Evolutionary conservation across 768 basidiomycete species (phyloP), one percentile per base, ranked within the genome.

Genomic region (Inosperma sp.): DNA sequence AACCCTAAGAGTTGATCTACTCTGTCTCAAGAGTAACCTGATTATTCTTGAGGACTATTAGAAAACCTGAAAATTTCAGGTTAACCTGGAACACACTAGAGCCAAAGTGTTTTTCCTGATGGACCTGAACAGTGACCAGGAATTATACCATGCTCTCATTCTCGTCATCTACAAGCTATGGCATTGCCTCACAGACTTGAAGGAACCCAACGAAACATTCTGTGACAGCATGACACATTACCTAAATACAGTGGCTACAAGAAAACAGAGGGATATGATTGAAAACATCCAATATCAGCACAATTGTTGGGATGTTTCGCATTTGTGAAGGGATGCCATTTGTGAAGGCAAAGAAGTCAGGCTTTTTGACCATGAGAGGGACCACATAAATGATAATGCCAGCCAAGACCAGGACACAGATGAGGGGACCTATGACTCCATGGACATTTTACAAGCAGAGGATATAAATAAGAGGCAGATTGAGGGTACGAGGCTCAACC

Each of bases 81-180:
- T n/a, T n/a, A n/a, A n/a, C n/a, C n/a, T n/a, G n/a, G n/a, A n/a
- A n/a, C n/a, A n/a, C n/a, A n/a, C n/a, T n/a, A n/a, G n/a, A n/a
- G n/a, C n/a, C n/a, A n/a, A n/a, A n/a, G n/a, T n/a, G n/a, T n/a
- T n/a, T n/a, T n/a, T n/a, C n/a, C n/a, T n/a, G n/a, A n/a, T n/a
- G n/a, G 3, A 14, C 1, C 17, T 14, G 10, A 31, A 26, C 22
- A 7, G 17, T 6, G 4, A 25, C 14, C 25, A 48, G 10, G 47
- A 60, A 2, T 43, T 71, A 55, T 70, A 71, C 31, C 55, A 43
- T 21, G 68, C 68, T 1, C 55, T 29, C 0, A 70, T 73, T 51
- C 57, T 76, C 0, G 7, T 58, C 9, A 48, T 76, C 0, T 52
- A 73, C 1, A 64, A 62, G 29, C 74, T 71, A 2, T 75, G 71